Evolutionary conservation across 2,329 filamentous ascomycete genomes (phyloP).

Genomic region (Chaetomium globosum): DNA sequence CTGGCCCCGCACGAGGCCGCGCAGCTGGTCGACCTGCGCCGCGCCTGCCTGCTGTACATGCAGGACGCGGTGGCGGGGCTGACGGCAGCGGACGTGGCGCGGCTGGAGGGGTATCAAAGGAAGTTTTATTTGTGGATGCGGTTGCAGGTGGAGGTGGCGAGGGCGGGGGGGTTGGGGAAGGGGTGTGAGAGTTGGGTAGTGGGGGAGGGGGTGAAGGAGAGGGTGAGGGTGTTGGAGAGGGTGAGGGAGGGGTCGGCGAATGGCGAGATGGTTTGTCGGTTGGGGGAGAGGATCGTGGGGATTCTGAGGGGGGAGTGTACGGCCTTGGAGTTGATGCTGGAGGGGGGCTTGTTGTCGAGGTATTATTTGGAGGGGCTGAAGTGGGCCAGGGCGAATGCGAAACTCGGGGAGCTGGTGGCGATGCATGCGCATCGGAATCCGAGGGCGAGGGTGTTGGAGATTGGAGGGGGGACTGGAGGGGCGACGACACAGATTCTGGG

Average conservation of each 20-base stretch:
- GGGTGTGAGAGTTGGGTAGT: conserved; percentile 9
- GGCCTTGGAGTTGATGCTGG: conserved; percentile 43
- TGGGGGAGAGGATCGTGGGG: conserved; percentile 40
- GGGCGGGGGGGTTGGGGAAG: conserved; percentile 28
- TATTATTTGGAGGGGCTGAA: conserved; percentile 40
- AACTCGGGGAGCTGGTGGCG: conserved; percentile 35
- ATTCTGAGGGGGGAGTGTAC: conserved; percentile 41
- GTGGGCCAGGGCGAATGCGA: conserved; percentile 34
- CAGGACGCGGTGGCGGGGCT: conserved; percentile 30
- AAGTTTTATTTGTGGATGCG: conserved; percentile 38
- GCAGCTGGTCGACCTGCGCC: conserved; percentile 32
- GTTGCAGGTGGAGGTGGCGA: conserved; percentile 32
- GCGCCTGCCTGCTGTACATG: conserved; percentile 33
- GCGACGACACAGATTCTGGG: conserved; percentile 44
- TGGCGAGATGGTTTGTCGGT: conserved; percentile 39
- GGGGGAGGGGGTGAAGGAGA: conserved; percentile 16
- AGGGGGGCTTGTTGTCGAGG: conserved; percentile 42
- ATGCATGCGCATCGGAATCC: conserved; percentile 36
- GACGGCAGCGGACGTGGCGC: conserved; percentile 25
- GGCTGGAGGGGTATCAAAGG: conserved; percentile 32
- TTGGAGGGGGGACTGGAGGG: conserved; percentile 50
- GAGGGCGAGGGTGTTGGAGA: conserved; percentile 42
- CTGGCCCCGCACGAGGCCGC: conserved; percentile 30
- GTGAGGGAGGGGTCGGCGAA: conserved; percentile 34
- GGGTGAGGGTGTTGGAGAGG: conserved; percentile 24